Base-by-base conservation (phyloP, 805 yeast species). In the Yarrowia osloensis region DNA sequence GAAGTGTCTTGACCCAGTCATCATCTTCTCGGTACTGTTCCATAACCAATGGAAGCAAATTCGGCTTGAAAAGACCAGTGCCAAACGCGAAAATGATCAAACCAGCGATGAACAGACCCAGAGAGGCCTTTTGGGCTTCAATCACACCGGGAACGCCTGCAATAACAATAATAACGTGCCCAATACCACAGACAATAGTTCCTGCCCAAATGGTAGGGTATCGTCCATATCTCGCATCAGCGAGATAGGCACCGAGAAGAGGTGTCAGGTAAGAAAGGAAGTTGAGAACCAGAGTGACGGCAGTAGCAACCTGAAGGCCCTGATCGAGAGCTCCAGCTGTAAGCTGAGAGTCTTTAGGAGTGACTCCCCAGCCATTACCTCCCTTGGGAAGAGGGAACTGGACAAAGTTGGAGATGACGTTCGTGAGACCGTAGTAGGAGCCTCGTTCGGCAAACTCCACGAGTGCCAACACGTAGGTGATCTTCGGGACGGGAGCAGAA, bases 371-470 rank as follows among this genome's bases (percentile, higher is more conserved):
- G 13, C 78, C 79, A 21, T 81, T 80, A n/a, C 84, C 81, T 47
- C 82, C 82, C 42, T 73, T 73, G 11, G 86, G 86, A 50, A 83
- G 74, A 19, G 84, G 83, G 75, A 85, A 78, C 75, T 81, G 83
- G 68, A 83, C 80, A 70, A 83, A 83, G 72, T 84, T 84, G 35
- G 82, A 74, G 67, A 83, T 77, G 55, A 81, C 73, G 70, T 81
- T 81, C 29, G 77, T 71, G 8, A 79, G 78, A 28, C 86, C 84
- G 70, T 81, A 84, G 71, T 83, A 84, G 9, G 86, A 82, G 65
- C 84, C 86, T 76, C 86, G 79, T 74, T 84, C 86, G 21, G 86
- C 84, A 71, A 84, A 81, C 71, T 84, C 87, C 47, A 80, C 76
- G 8, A 79, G 61, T 68, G 81, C 69, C 29, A 68, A 26, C 33